These are phyloP conservation scores for Chionographis japonica DNA, from an alignment of 106 monocot genomes.

Conservation along the genomic window DNA sequence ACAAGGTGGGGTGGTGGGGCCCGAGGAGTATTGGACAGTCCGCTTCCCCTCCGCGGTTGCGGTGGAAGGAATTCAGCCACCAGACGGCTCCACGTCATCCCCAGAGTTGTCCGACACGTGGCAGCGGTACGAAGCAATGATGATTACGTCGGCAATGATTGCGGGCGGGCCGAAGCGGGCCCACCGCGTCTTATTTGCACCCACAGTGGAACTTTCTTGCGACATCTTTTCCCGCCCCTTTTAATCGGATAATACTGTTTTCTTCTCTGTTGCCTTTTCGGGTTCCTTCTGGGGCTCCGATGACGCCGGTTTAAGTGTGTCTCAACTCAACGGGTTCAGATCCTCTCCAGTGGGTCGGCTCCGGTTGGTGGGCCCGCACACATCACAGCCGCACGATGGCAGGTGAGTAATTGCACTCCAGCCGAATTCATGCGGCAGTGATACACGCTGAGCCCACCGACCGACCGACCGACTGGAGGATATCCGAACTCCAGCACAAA, in stretches of 20 bases:
- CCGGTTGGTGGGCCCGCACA: no score
- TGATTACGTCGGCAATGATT: slow-evolving; percentile 20
- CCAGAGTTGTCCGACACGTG: neutral
- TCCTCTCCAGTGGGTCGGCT: no score
- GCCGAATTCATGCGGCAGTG: no score
- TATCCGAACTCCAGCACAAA: no score
- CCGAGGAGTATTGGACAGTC: slow-evolving; percentile 31
- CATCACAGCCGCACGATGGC: no score
- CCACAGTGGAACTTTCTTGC: neutral
- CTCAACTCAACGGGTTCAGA: no score
- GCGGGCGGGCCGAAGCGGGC: neutral
- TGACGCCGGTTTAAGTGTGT: no score
- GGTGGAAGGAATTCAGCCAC: neutral
- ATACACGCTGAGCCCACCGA: no score
- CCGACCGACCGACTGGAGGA: no score
- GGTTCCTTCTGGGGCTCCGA: no score
- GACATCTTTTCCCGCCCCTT: neutral
- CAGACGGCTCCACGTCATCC: slow-evolving; percentile 6
- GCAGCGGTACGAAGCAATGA: neutral
- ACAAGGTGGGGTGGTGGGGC: slow-evolving; percentile 22
- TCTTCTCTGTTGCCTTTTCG: neutral
- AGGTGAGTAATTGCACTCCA: no score
- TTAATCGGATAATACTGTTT: neutral
- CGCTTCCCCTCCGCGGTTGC: slow-evolving; percentile 11
- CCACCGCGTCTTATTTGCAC: neutral